Percentiles rank a stretch among this genome's conserved stretches.
These are phyloP conservation scores for Penicillium frequentans DNA, from an alignment of 2,329 filamentous ascomycete genomes.

Conservation along the genomic window DNA sequence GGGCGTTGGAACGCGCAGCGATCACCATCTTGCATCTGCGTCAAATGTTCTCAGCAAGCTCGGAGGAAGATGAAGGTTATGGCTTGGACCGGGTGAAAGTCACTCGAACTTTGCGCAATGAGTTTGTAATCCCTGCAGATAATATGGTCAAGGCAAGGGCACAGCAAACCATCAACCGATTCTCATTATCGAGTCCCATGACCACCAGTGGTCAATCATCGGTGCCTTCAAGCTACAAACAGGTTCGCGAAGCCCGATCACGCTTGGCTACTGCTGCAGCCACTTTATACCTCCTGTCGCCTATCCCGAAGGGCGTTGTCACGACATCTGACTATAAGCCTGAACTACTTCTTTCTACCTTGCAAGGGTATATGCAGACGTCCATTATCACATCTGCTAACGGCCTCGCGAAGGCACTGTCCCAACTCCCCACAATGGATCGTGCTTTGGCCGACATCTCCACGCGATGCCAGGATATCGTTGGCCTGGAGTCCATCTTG, in stretches of 20 bases:
- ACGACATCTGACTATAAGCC: slow-evolving; percentile 58
- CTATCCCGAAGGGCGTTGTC: slow-evolving; percentile 53
- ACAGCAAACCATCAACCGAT: slow-evolving; percentile 79
- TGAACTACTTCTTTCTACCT: slow-evolving; percentile 68
- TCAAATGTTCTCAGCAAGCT: slow-evolving; percentile 68
- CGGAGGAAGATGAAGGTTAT: slow-evolving; percentile 70
- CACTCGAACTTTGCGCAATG: slow-evolving; percentile 68
- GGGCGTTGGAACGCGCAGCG: slow-evolving; percentile 77
- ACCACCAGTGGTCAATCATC: slow-evolving; percentile 29
- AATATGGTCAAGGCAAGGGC: slow-evolving; percentile 69
- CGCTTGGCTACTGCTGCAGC: slow-evolving; percentile 72
- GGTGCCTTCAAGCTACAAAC: slow-evolving; percentile 53
- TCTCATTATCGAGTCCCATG: slow-evolving; percentile 64
- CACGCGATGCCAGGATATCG: slow-evolving; percentile 82
- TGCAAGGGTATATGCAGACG: slow-evolving; percentile 81
- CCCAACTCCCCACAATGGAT: slow-evolving; percentile 78
- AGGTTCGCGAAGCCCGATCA: slow-evolving; percentile 72
- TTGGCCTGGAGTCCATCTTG: slow-evolving; percentile 81
- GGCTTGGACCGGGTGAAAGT: slow-evolving; percentile 73
- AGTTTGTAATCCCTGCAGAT: slow-evolving; percentile 71
- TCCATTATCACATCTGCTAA: slow-evolving; percentile 77
- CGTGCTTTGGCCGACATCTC: slow-evolving; percentile 79
- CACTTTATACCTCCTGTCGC: slow-evolving; percentile 79
- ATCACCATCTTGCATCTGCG: slow-evolving; percentile 75
- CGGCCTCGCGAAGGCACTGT: slow-evolving; percentile 71